Conservation (phyloP, 1,139 yeast genomes). For the Suhomyces panamericanus region DNA sequence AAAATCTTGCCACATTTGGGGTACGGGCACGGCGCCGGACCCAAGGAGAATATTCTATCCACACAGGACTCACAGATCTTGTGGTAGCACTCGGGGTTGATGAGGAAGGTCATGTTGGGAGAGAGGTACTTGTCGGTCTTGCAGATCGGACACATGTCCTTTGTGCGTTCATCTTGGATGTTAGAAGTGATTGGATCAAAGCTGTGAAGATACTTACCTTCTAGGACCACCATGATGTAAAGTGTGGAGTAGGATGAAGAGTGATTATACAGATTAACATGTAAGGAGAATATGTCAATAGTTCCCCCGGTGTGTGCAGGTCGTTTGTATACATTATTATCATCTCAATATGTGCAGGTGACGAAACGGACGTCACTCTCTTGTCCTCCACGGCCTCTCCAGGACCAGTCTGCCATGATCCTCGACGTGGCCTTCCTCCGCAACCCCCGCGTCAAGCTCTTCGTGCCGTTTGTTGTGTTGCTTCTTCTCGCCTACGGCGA, state of each 20-base stretch:
- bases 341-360: not conserved
- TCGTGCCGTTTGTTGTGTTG: slow-evolving; percentile 27
- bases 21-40: slow-evolving; percentile 97
- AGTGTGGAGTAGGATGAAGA: not conserved
- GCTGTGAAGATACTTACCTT: slow-evolving; percentile 10
- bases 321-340: too few species aligned
- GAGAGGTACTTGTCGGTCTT: slow-evolving; percentile 92
- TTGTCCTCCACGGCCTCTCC: not conserved
- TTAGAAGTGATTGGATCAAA: slow-evolving; percentile 11
- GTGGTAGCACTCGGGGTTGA: slow-evolving; percentile 96
- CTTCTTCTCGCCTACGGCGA: slow-evolving; percentile 32
- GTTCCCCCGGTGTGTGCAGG: too few species aligned
- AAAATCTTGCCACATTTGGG: slow-evolving; percentile 86
- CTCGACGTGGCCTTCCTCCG: slow-evolving; percentile 15
- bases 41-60: slow-evolving; percentile 86
- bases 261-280: not conserved
- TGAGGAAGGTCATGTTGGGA: slow-evolving; percentile 88
- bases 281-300: not conserved
- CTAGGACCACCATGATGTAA: slow-evolving; percentile 7
- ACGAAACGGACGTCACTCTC: not conserved
- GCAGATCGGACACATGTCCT: slow-evolving; percentile 97
- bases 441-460: slow-evolving; percentile 14
- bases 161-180: slow-evolving; percentile 37
- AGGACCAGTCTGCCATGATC: slow-evolving; percentile 9
- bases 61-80: slow-evolving; percentile 97